Evolutionary conservation across 2,329 filamentous ascomycete species (phyloP).

Genomic region (Trichoderma arundinaceum): DNA sequence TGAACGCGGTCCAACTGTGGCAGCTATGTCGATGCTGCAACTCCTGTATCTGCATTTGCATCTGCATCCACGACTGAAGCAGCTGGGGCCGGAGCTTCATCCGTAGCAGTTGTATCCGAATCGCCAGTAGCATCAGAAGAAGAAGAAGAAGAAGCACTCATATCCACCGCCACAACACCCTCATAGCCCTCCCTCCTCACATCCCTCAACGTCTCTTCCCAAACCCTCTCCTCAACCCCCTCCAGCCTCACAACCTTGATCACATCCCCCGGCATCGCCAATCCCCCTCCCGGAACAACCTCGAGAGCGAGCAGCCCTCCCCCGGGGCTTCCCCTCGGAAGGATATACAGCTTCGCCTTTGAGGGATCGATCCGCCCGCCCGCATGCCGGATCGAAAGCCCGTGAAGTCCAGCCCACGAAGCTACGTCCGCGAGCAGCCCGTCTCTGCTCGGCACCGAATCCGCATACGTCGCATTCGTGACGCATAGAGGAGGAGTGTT

Average conservation of each 20-base stretch:
- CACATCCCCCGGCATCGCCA: slow-evolving; percentile 35
- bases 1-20: no score
- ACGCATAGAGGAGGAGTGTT: neutral
- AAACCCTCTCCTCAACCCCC: slow-evolving; percentile 38
- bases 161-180: slow-evolving; percentile 39
- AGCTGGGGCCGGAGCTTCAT: neutral
- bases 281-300: slow-evolving; percentile 6
- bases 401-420: neutral
- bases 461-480: neutral
- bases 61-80: neutral
- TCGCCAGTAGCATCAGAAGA: neutral
- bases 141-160: slow-evolving; percentile 19
- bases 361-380: neutral
- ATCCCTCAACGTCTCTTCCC: slow-evolving; percentile 37
- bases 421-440: neutral
- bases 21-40: neutral
- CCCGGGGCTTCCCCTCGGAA: neutral
- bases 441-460: slow-evolving; percentile 8
- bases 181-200: slow-evolving; percentile 29
- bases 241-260: slow-evolving; percentile 42
- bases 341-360: slow-evolving; percentile 8
- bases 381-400: neutral
- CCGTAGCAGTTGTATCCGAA: neutral
- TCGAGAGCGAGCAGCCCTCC: neutral
- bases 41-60: neutral